Conservation (phyloP, 164 flowering plant genomes). For the Vitis vinifera region DNA sequence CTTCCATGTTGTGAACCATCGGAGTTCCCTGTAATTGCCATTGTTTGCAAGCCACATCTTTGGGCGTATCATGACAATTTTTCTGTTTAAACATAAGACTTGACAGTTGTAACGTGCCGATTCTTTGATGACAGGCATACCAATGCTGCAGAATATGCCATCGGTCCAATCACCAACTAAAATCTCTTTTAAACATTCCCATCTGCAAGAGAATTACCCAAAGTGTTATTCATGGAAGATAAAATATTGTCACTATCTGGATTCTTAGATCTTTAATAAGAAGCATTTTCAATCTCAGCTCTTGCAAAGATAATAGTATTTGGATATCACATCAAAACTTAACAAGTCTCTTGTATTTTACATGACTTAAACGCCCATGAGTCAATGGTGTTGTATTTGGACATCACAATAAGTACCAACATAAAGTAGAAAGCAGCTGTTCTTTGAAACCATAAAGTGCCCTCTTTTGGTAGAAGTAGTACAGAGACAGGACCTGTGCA, state of each 20-base stretch:
- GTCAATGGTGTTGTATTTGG: too few relatives aligned
- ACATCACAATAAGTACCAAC: too few relatives aligned
- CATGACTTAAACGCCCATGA: too few relatives aligned
- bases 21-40: slow-evolving; percentile 90
- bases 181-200: slow-evolving; percentile 91
- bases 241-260: not conserved
- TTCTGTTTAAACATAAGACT: slow-evolving; percentile 72
- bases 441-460: too few relatives aligned
- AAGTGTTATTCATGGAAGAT: not conserved
- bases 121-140: slow-evolving; percentile 91
- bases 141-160: slow-evolving; percentile 88
- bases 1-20: slow-evolving; percentile 98
- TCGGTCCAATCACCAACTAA: slow-evolving; percentile 86
- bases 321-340: too few relatives aligned
- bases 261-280: not conserved
- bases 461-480: too few relatives aligned
- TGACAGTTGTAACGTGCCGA: slow-evolving; percentile 94
- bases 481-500: too few relatives aligned
- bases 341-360: too few relatives aligned
- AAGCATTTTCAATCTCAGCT: not conserved
- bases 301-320: too few relatives aligned
- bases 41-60: slow-evolving; percentile 96
- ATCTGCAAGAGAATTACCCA: slow-evolving; percentile 48
- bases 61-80: slow-evolving; percentile 93
- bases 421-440: too few relatives aligned